phyloP scores from a whole-genome alignment of 495 filamentous ascomycete species.

The Parathielavia appendiculata region DNA sequence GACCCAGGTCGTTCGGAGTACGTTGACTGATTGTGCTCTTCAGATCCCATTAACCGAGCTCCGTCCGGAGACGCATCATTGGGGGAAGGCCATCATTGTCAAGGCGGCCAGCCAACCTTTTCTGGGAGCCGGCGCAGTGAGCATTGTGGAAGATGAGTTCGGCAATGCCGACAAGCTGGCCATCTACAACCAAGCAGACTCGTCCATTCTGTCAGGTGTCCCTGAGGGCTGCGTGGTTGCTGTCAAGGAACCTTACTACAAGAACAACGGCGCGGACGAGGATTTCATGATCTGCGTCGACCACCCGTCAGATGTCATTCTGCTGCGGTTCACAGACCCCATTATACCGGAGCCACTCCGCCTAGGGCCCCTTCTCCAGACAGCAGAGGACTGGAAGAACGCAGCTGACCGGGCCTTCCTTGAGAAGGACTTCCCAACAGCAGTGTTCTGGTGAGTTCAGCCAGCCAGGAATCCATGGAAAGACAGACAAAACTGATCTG shows the following conservation, averaged over 20 bases:
- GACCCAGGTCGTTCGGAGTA: too few species aligned
- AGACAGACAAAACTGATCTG: background rate
- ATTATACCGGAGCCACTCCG: slow-evolving; percentile 28
- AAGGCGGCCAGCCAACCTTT: slow-evolving; percentile 39
- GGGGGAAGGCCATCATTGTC: slow-evolving; percentile 42
- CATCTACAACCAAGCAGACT: slow-evolving; percentile 42
- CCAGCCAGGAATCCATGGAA: background rate
- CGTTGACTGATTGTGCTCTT: background rate
- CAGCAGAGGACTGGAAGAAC: slow-evolving; percentile 32
- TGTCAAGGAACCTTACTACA: slow-evolving; percentile 52
- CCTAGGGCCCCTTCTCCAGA: slow-evolving; percentile 28
- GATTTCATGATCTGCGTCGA: slow-evolving; percentile 49
- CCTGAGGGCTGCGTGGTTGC: slow-evolving; percentile 36
- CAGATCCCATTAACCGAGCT: slow-evolving; percentile 35
- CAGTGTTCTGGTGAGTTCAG: slow-evolving; percentile 31
- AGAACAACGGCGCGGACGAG: slow-evolving; percentile 35
- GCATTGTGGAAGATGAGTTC: slow-evolving; percentile 49
- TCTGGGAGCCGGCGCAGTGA: slow-evolving; percentile 39
- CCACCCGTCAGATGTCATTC: slow-evolving; percentile 45
- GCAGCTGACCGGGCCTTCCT: slow-evolving; percentile 34
- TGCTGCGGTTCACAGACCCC: slow-evolving; percentile 24
- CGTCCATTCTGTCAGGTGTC: slow-evolving; percentile 32
- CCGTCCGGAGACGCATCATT: slow-evolving; percentile 48
- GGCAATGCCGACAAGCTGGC: slow-evolving; percentile 42
- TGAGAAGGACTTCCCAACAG: slow-evolving; percentile 32